phyloP scores from a whole-genome alignment of 176 grass and related monocot genomes.

The Stipa capillata region DNA sequence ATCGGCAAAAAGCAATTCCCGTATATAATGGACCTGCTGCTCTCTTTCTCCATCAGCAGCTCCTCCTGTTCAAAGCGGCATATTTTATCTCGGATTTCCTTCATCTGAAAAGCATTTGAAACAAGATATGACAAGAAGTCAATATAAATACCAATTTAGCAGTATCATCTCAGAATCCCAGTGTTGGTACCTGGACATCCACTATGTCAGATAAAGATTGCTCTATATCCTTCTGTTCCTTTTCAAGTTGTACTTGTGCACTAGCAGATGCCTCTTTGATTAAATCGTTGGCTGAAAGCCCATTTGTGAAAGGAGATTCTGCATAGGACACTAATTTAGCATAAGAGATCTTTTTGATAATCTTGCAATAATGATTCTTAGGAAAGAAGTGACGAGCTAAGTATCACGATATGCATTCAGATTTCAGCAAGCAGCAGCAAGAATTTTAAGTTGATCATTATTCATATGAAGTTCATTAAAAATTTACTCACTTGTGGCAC shows the following conservation, averaged over 20 bases:
- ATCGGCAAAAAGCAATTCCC: constrained; percentile 61
- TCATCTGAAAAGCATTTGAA: constrained; percentile 62
- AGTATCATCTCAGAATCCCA: neutral
- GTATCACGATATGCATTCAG: neutral
- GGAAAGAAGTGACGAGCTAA: neutral
- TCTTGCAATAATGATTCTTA: neutral
- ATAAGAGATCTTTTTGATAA: neutral
- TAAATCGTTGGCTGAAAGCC: constrained; percentile 29
- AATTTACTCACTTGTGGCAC: neutral
- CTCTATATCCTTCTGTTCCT: constrained; percentile 64
- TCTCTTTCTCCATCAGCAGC: constrained; percentile 67
- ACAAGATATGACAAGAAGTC: neutral
- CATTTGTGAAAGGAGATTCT: constrained; percentile 32
- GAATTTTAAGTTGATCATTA: neutral
- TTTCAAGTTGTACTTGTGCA: constrained; percentile 56
- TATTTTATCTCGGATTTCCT: constrained; percentile 90
- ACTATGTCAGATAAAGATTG: constrained; percentile 74
- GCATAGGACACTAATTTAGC: neutral
- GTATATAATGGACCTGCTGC: constrained; percentile 48
- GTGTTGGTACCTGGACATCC: constrained; percentile 66
- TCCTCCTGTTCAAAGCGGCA: constrained; percentile 67
- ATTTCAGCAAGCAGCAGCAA: neutral
- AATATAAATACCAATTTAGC: neutral
- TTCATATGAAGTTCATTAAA: neutral
- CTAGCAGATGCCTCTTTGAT: constrained; percentile 42